phyloP scores from a whole-genome alignment of 371 early-diverging fungal species.

The Mucor irregularis region DNA sequence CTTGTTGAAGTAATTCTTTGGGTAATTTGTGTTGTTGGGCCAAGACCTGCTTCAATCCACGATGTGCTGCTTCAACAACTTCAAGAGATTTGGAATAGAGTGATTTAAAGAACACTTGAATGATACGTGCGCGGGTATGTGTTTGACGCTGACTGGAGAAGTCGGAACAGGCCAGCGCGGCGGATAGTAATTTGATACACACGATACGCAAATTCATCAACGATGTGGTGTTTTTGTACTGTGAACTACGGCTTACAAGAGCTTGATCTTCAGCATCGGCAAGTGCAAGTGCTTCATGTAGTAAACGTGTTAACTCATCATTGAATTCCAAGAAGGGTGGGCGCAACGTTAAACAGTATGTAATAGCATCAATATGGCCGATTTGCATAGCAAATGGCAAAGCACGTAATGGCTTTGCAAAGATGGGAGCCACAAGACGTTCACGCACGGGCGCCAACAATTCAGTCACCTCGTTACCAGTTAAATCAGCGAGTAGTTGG shows the following conservation, averaged over 20 bases:
- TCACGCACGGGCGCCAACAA: conserved; percentile 85
- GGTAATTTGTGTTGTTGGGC: conserved; percentile 89
- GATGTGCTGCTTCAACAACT: conserved; percentile 94
- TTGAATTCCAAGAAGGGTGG: conserved; percentile 91
- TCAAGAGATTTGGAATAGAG: conserved; percentile 90
- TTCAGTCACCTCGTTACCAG: conserved; percentile 79
- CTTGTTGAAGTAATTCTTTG: conserved; percentile 95
- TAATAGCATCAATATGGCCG: conserved; percentile 97
- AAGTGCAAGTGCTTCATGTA: conserved; percentile 92
- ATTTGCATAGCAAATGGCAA: conserved; percentile 96
- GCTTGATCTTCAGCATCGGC: conserved; percentile 98
- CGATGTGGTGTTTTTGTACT: conserved; percentile 80
- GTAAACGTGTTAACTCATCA: conserved; percentile 87
- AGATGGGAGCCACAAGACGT: conserved; percentile 90
- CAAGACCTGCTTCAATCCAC: conserved; percentile 90
- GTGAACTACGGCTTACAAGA: conserved; percentile 80
- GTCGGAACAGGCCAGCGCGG: conserved; percentile 90
- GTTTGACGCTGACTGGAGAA: conserved; percentile 72
- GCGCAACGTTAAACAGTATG: conserved; percentile 89
- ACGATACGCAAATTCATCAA: conserved; percentile 89
- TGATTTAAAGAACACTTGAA: conserved; percentile 97
- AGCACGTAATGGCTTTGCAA: conserved; percentile 95
- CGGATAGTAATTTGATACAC: conserved; percentile 92
- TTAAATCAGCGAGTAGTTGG: conserved; percentile 77
- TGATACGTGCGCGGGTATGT: conserved; percentile 84